These are phyloP conservation scores for Tetrahymena malaccensis DNA, from an alignment of 73 alveolate species.

Conservation along the genomic window DNA sequence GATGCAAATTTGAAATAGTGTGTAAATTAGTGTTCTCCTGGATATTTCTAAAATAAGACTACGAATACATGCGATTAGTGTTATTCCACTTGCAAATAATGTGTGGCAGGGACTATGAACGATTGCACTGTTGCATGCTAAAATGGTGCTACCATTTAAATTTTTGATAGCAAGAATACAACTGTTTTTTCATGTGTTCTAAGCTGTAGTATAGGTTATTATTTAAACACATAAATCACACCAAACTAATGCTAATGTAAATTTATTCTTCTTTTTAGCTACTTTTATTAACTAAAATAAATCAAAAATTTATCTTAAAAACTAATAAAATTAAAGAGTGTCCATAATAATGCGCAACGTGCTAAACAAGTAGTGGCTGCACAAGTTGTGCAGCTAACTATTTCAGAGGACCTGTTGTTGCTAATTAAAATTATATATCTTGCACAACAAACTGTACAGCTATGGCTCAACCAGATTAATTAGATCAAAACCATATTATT, in stretches of 20 bases:
- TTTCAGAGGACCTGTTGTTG: background rate
- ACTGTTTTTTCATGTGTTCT: background rate
- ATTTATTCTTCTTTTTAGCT: background rate
- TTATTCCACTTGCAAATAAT: background rate
- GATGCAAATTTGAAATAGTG: background rate
- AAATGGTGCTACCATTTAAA: background rate
- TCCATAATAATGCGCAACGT: background rate
- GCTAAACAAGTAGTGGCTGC: background rate
- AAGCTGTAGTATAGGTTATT: background rate
- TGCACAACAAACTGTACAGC: background rate
- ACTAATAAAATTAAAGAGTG: background rate
- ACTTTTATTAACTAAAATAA: too few relatives aligned
- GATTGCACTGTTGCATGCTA: background rate
- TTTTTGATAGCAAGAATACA: background rate
- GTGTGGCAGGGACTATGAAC: background rate
- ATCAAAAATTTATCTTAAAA: too few relatives aligned
- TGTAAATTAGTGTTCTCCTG: background rate
- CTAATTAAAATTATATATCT: background rate
- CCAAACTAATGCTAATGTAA: background rate
- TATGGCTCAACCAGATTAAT: background rate
- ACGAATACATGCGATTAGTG: background rate
- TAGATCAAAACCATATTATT: background rate
- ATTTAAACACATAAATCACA: background rate
- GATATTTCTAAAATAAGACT: background rate
- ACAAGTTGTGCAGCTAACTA: background rate